Conservation (phyloP, 176 grass and related monocot species). For the Urochloa ruziziensis region DNA sequence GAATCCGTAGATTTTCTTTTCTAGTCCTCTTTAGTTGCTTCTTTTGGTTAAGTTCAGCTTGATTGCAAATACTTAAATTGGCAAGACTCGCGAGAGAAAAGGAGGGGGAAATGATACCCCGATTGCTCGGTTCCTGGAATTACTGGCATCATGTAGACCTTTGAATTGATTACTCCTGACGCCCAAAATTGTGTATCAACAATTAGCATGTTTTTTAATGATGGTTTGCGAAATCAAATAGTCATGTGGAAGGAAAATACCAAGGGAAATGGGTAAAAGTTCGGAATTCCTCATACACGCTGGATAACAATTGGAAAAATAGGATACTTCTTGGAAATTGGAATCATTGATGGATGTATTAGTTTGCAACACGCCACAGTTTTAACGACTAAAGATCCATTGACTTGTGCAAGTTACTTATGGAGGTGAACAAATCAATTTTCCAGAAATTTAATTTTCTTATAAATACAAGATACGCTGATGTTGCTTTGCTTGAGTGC, state of each 20-base stretch:
- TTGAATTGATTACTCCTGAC: background rate
- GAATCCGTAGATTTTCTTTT: slow-evolving; percentile 4
- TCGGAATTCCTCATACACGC: background rate
- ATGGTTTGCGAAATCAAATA: background rate
- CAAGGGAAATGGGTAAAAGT: background rate
- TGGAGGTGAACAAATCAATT: background rate
- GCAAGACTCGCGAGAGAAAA: background rate
- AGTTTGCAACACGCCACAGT: background rate
- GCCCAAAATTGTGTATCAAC: background rate
- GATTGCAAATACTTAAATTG: slow-evolving; percentile 12
- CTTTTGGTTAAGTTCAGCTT: background rate
- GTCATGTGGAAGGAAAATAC: background rate
- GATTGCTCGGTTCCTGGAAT: slow-evolving; percentile 21
- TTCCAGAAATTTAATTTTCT: background rate
- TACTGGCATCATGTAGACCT: slow-evolving; percentile 5
- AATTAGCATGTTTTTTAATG: background rate
- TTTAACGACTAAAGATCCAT: background rate
- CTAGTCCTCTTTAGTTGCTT: slow-evolving; percentile 15
- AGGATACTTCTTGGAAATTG: background rate
- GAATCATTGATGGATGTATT: background rate
- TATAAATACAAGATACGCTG: background rate
- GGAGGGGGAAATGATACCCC: background rate
- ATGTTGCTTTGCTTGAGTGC: slow-evolving; percentile 9
- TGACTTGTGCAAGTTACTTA: slow-evolving; percentile 21
- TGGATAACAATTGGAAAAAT: background rate